Conservation (phyloP, 2,329 filamentous ascomycete genomes). For the Aspergillus neoniger region DNA sequence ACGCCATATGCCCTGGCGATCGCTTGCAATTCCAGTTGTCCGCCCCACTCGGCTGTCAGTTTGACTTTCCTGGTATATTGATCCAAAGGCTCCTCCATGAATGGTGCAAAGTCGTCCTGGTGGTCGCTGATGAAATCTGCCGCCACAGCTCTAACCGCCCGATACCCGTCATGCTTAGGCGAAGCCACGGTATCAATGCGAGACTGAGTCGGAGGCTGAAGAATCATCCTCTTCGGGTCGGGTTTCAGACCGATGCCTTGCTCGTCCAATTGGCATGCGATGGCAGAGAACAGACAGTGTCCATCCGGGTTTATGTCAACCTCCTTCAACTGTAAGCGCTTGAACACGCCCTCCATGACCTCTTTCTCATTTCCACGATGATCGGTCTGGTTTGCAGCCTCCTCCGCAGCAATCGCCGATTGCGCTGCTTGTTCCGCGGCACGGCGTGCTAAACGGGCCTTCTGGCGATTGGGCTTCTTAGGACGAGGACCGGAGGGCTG, state of each 20-base stretch:
- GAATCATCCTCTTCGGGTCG: conserved; percentile 37
- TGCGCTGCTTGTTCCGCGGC: conserved; percentile 79
- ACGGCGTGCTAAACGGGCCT: conserved; percentile 84
- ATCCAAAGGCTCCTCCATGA: conserved; percentile 77
- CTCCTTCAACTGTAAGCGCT: conserved; percentile 66
- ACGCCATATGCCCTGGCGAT: conserved; percentile 78
- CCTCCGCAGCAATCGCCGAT: conserved; percentile 67
- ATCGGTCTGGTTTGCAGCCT: conserved; percentile 75
- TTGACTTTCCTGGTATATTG: conserved; percentile 74
- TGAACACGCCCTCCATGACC: conserved; percentile 69
- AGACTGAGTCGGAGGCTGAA: conserved; percentile 33
- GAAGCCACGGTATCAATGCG: conserved; percentile 35
- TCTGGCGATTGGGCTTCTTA: conserved; percentile 87
- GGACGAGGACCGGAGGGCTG: conserved; percentile 23
- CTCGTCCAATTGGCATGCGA: conserved; percentile 76
- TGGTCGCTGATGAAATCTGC: conserved; percentile 76
- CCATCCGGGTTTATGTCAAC: conserved; percentile 85
- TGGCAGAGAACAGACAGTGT: conserved; percentile 89
- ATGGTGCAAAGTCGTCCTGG: conserved; percentile 78
- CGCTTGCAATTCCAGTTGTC: conserved; percentile 84
- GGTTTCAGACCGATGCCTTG: conserved; percentile 43
- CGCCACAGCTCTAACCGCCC: conserved; percentile 67
- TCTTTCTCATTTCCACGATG: conserved; percentile 69
- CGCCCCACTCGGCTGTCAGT: conserved; percentile 93
- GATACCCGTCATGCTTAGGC: conserved; percentile 58